A percentile compares a stretch with the other conserved stretches of the same genome.
phyloP scores from a whole-genome alignment of 1,139 yeast genomes.

The Suzukiozyma palmioleophila region DNA sequence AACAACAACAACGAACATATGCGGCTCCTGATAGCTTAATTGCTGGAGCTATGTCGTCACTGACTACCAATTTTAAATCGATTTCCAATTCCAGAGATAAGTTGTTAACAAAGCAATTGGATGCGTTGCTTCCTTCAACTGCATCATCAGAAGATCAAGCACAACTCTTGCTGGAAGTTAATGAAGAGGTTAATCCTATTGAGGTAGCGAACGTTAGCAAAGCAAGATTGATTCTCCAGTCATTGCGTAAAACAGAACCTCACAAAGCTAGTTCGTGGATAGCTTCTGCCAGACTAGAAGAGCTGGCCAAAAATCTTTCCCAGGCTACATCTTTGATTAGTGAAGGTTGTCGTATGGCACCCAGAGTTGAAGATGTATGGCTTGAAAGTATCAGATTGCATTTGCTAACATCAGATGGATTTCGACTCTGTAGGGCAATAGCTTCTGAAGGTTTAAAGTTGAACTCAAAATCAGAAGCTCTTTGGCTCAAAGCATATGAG shows the following conservation, averaged over 20 bases:
- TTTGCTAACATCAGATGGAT: constrained; percentile 37
- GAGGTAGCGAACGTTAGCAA: constrained; percentile 27
- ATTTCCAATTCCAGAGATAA: constrained; percentile 52
- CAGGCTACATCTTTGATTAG: constrained; percentile 59
- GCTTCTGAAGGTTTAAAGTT: constrained; percentile 63
- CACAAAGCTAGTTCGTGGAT: constrained; percentile 80
- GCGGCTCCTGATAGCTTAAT: constrained; percentile 78
- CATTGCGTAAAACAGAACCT: constrained; percentile 73
- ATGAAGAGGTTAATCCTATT: constrained; percentile 14
- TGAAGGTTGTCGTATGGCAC: constrained; percentile 71
- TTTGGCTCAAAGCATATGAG: constrained; percentile 73
- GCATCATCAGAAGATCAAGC: constrained; percentile 7
- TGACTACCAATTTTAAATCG: constrained; percentile 40
- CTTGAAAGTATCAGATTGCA: constrained; percentile 73
- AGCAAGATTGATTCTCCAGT: constrained; percentile 57
- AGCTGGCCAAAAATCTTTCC: constrained; percentile 50
- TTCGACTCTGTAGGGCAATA: constrained; percentile 44
- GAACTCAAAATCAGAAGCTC: constrained; percentile 49
- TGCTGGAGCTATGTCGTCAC: constrained; percentile 19
- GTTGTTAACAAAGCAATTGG: constrained; percentile 46
- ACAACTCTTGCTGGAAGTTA: constrained; percentile 30
- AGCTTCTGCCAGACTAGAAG: constrained; percentile 79
- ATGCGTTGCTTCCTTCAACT: constrained; percentile 16
- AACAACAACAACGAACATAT: constrained; percentile 64
- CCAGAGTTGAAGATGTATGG: constrained; percentile 75